Conservation (phyloP, 306 rosid genomes). For the Dryas drummondii region DNA sequence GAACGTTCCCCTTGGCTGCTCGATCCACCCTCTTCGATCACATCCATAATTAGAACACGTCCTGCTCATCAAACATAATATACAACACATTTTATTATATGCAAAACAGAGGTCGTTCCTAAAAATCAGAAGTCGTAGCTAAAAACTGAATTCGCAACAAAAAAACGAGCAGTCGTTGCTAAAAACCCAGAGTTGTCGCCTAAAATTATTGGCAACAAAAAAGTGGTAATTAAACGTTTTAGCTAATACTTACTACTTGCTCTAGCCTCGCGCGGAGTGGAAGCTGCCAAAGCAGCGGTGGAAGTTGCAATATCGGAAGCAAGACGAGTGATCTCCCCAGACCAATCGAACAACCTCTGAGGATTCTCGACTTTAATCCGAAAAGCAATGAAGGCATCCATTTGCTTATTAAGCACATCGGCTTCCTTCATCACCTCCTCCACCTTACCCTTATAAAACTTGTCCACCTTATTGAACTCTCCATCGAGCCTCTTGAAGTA, state of each 20-base stretch:
- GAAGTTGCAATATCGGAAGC: slow-evolving; percentile 57
- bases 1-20: slow-evolving; percentile 30
- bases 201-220: too few species aligned
- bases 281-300: slow-evolving; percentile 44
- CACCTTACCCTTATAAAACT: slow-evolving; percentile 45
- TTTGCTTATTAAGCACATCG: slow-evolving; percentile 50
- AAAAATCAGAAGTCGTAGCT: too few species aligned
- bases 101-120: too few species aligned
- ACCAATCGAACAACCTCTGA: slow-evolving; percentile 27
- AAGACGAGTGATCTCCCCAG: slow-evolving; percentile 50
- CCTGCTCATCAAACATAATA: slow-evolving; percentile 32
- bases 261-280: slow-evolving; percentile 43
- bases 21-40: slow-evolving; percentile 39
- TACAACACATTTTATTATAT: too few species aligned
- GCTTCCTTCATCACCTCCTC: slow-evolving; percentile 70
- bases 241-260: slow-evolving; percentile 31
- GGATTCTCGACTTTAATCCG: slow-evolving; percentile 66
- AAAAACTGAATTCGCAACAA: too few species aligned
- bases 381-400: slow-evolving; percentile 72
- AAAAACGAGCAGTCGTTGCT: too few species aligned
- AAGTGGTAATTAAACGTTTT: too few species aligned
- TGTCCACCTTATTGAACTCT: slow-evolving; percentile 63
- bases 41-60: slow-evolving; percentile 41
- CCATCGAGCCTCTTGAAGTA: slow-evolving; percentile 53
- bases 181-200: too few species aligned